These are phyloP conservation scores for Cryphonectria japonica DNA, from an alignment of 2,329 filamentous ascomycete species.

Conservation along the genomic window DNA sequence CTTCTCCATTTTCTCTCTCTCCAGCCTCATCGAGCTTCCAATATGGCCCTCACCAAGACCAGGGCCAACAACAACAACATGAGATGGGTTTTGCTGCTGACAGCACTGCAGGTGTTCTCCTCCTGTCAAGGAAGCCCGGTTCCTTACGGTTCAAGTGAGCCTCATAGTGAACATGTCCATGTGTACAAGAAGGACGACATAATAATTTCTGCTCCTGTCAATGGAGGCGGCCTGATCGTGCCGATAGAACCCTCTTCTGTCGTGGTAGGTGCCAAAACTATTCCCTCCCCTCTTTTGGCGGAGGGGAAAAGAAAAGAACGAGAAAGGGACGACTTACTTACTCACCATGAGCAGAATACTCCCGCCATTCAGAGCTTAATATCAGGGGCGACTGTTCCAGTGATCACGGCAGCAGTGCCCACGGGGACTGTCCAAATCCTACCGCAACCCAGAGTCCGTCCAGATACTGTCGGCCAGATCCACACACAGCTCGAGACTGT, in stretches of 20 bases:
- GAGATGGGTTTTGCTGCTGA: constrained; percentile 26
- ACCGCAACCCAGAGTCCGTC: constrained; percentile 34
- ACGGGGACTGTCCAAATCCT: constrained; percentile 42
- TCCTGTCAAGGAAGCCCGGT: constrained; percentile 16
- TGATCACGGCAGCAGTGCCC: constrained; percentile 38
- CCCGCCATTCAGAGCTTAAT: constrained; percentile 12
- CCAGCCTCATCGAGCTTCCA: not conserved
- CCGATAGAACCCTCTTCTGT: not conserved
- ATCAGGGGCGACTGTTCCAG: constrained; percentile 32
- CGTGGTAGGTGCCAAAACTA: not conserved
- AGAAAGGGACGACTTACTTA: not conserved
- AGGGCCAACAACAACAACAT: constrained; percentile 23
- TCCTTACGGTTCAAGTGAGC: not conserved
- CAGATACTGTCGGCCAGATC: constrained; percentile 40
- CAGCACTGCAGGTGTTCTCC: constrained; percentile 23
- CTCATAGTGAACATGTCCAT: no score
- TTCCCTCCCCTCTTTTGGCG: no score
- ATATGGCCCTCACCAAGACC: constrained; percentile 6
- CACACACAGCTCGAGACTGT: constrained; percentile 38
- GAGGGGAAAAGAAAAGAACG: not conserved
- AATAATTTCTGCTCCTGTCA: not conserved
- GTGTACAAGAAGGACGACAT: not conserved
- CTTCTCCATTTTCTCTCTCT: not conserved
- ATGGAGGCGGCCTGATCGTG: not conserved
- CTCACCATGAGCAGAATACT: constrained; percentile 19